Evolutionary conservation across 2,329 filamentous ascomycete species (phyloP).

Genomic region (Aplosporella prunicola): DNA sequence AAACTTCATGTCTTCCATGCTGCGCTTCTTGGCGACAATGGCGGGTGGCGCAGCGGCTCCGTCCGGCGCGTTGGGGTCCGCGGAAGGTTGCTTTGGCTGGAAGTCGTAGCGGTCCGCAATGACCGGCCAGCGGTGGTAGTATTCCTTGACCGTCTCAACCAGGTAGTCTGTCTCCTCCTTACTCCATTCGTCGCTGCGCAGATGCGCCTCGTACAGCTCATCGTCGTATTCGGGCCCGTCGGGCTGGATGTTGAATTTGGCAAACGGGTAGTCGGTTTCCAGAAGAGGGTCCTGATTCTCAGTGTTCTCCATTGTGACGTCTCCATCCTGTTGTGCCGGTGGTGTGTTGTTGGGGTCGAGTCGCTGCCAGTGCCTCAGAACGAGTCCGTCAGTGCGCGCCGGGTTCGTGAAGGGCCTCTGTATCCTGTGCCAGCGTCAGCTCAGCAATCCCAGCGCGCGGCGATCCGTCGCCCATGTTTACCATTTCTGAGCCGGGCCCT

Average conservation of each 20-base stretch:
- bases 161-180: conserved; percentile 92
- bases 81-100: conserved; percentile 25
- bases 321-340: conserved; percentile 3
- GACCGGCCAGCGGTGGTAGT: conserved; percentile 80
- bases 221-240: conserved; percentile 74
- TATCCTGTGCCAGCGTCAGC: conserved; percentile 20
- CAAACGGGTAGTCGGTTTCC: conserved; percentile 52
- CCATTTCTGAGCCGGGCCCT: conserved; percentile 32
- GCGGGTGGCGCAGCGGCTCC: conserved; percentile 29
- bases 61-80: neutral
- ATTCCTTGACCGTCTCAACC: conserved; percentile 63
- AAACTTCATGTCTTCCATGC: conserved; percentile 83
- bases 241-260: conserved; percentile 79
- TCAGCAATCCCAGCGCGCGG: neutral
- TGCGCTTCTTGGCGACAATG: conserved; percentile 42
- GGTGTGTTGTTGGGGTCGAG: conserved; percentile 31
- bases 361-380: conserved; percentile 72
- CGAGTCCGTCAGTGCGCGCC: conserved; percentile 61
- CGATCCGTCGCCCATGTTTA: conserved; percentile 11
- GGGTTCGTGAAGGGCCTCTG: conserved; percentile 60
- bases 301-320: conserved; percentile 18
- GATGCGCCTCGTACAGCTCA: conserved; percentile 69
- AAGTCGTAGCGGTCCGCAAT: conserved; percentile 92
- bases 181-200: conserved; percentile 72
- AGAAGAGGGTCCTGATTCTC: conserved; percentile 21